Evolutionary conservation across 768 basidiomycete species (phyloP), one percentile per base, ranked within the genome.

Genomic region (Collybia nuda): DNA sequence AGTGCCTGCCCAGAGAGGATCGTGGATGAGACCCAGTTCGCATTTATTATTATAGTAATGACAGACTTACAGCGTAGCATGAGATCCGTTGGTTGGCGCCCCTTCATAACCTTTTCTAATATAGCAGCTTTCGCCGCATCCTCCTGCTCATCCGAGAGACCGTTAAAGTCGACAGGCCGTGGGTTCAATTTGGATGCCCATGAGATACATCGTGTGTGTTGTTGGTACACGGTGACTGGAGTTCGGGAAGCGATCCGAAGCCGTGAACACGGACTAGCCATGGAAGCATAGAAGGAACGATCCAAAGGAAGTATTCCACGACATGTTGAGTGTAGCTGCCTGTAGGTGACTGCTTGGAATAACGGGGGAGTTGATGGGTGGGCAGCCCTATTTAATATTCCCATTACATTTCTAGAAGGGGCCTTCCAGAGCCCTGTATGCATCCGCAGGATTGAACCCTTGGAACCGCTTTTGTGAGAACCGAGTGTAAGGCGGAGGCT

Each of bases 11-110:
- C 39, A 23, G 14, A 39, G 51, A 50, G 49, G 49, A 55, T 48
- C 32, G 43, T 46, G 40, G 60, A 48, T 52, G 38, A 47, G 26
- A 24, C 23, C 35, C 48, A 48, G 42, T 46, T 54, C 52, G 47
- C 46, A 49, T 42, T 48, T 43, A 53, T n/a, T n/a, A n/a, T n/a
- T n/a, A n/a, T n/a, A n/a, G n/a, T 18, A 40, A 39, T 32, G 35
- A 23, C 43, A 54, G 47, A 80, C 90, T 74, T 64, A 94, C 94
- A 96, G 59, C 93, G 84, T 52, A 97, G 74, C 83, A 91, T 90
- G 54, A 95, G 83, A 60, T 96, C 93, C 28, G 90, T 82, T 19
- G 92, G 90, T 60, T 93, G 88, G 46, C 91, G 81, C 49, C 88
- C 87, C 65, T 90, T 90, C 80, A 92, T 85, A 52, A 89, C 85